Base-by-base conservation (phyloP, 441 rosid genomes). In the Adansonia rubrostipa region DNA sequence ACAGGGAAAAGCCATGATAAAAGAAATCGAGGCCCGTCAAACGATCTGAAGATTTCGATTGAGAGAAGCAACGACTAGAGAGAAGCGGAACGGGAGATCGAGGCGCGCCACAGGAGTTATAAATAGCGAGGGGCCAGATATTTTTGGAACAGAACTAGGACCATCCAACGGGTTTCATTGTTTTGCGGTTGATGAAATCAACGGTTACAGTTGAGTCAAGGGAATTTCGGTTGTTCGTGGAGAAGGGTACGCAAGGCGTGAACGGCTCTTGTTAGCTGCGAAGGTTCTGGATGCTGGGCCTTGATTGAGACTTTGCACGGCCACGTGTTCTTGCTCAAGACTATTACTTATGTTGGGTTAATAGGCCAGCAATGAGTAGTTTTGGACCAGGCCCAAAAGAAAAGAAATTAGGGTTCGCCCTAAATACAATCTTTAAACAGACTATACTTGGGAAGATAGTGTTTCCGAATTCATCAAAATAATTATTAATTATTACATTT, bases 201-300 rank as follows among this genome's bases (percentile, higher is more conserved):
- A 78, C 76, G 83, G 81, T 56, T 54, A 15, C 77, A 74, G 63
- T 63, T 74, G 71, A 6, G 63, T 62, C 36, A 36, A 1, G n/a
- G n/a, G 22, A 24, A 48, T 50, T 24, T 50, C 2, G 20, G 42
- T 50, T 71, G 20, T 14, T 9, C 15, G 56, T 22, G 58, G 13
- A 14, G 20, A 9, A 48, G 2, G 50, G 60, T 5, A 1, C 71
- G 61, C 45, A 36, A 82, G 74, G 82, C 9, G 8, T 40, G 74
- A 51, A 58, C 72, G 77, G 71, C 77, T 69, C 22, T 66, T 1
- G 71, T 51, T 76, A 9, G 19, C 8, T 14, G 51, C 13, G 61
- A 75, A 76, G 77, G 82, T 82, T 82, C 82, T 75, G 1, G 84
- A 78, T 54, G 33, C 9, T n/a, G 36, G 63, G 28, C 63, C 50